Conservation (phyloP, 306 rosid genomes). For the Macrotyloma uniflorum region DNA sequence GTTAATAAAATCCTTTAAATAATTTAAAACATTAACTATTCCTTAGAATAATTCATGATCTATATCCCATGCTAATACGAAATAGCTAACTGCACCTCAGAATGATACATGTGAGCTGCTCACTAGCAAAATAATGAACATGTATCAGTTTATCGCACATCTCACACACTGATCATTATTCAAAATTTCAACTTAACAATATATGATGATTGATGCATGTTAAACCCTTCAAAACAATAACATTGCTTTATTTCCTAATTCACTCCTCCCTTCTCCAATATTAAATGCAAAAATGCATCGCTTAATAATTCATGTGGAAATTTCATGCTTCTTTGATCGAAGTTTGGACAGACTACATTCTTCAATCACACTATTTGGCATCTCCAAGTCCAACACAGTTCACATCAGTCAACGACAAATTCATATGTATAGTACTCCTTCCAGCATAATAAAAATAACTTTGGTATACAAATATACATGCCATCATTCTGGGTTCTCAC, state of each 20-base stretch:
- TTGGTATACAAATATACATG: conserved; percentile 45
- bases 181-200: not conserved
- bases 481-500: conserved; percentile 33
- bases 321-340: not conserved
- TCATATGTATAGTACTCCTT: conserved; percentile 4
- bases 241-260: not conserved
- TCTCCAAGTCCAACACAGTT: conserved; percentile 1
- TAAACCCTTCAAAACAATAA: not conserved
- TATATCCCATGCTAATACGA: not conserved
- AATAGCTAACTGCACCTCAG: not conserved
- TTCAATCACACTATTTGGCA: conserved; percentile 8
- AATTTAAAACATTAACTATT: not conserved
- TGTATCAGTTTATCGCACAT: not conserved
- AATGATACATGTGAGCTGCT: not conserved
- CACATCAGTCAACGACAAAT: not conserved
- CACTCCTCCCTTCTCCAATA: not conserved
- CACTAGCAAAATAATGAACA: not conserved
- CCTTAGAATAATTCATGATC: not conserved
- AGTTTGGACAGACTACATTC: conserved; percentile 7
- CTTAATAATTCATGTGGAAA: not conserved
- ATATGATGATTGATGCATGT: not conserved
- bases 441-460: conserved; percentile 29
- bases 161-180: not conserved
- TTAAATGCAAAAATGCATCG: not conserved
- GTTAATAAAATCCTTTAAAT: not conserved